These are phyloP conservation scores for Pisolithus orientalis DNA, from an alignment of 768 basidiomycete genomes.

Conservation along the genomic window DNA sequence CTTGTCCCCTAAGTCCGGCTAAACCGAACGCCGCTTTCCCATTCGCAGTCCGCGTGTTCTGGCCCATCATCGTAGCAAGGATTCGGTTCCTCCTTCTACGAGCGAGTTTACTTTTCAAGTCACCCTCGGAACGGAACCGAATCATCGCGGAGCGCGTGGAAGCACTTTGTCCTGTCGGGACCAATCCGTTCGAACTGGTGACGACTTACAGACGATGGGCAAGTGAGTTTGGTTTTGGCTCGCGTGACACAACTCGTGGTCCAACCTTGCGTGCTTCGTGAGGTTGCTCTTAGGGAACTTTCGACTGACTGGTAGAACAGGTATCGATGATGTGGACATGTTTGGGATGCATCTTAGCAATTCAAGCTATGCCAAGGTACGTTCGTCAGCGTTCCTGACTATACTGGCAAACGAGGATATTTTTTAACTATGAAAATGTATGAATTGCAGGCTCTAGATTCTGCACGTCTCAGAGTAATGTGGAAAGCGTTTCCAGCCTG, in stretches of 20 bases:
- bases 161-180: slow-evolving; percentile 45
- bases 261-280: too few relatives aligned
- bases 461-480: slow-evolving; percentile 42
- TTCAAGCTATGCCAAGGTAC: slow-evolving; percentile 71
- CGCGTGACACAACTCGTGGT: background rate
- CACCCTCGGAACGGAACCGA: slow-evolving; percentile 24
- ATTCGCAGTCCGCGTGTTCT: slow-evolving; percentile 46
- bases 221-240: slow-evolving; percentile 31
- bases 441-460: slow-evolving; percentile 34
- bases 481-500: slow-evolving; percentile 50
- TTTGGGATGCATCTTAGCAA: slow-evolving; percentile 74
- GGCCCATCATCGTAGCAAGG: slow-evolving; percentile 35
- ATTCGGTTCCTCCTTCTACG: slow-evolving; percentile 28
- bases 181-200: slow-evolving; percentile 45
- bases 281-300: background rate
- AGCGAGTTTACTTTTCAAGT: slow-evolving; percentile 33
- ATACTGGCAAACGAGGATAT: background rate
- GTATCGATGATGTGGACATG: slow-evolving; percentile 60
- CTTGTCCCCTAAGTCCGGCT: background rate
- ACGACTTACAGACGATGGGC: slow-evolving; percentile 45
- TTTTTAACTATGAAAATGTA: background rate
- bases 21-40: background rate
- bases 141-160: slow-evolving; percentile 42
- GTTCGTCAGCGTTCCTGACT: slow-evolving; percentile 1
- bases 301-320: slow-evolving; percentile 27